Base-by-base conservation (phyloP, 2,329 filamentous ascomycete genomes). In the Trichoderma sp. region DNA sequence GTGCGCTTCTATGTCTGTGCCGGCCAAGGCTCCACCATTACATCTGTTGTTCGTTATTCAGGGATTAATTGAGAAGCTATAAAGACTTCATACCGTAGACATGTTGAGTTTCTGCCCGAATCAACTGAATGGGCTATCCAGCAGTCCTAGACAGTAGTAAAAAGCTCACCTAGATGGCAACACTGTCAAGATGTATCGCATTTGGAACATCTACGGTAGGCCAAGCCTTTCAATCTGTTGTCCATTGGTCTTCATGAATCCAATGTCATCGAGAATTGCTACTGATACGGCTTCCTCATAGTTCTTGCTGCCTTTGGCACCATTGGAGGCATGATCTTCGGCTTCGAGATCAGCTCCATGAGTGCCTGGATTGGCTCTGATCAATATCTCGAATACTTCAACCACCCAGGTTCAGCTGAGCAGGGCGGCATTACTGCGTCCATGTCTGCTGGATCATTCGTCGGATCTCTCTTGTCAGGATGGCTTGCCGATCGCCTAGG, bases 321-420 rank as follows among this genome's bases (percentile, higher is more conserved):
- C 27, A 62, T 52, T 16, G 59, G 59, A 8, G 59, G 40, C 43
- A 62, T 62, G 59, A 62, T 62, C 40, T 62, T 62, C n/a, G 59
- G 59, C n/a, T 62, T 62, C 43, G 59, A 62, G n/a, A 62, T 62
- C 27, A 62, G 59, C 29, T 62, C 59, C 24, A 62, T 62, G 59
- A 62, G 59, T 35, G 40, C 40, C 3, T 62, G 59, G 59, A 62
- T 62, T 14, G 59, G 59, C 40, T 62, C 59, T 33, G 59, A 62
- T 5, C 59, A 62, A 29, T 52, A 52, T 21, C 40, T 52, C 14
- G 16, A 62, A 7, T 62, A 52, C 14, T 62, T 62, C n/a, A 49
- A 52, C 27, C 40, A 62, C 11, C 59, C 59, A 24, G 59, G 10
- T 11, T 62, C 59, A 31, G 10, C 59, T 6, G 3, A 62, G 24